A percentile compares a stretch with the other conserved stretches of the same genome.
These are phyloP conservation scores for Lepiota subincarnata DNA, from an alignment of 768 basidiomycete genomes.

Conservation along the genomic window DNA sequence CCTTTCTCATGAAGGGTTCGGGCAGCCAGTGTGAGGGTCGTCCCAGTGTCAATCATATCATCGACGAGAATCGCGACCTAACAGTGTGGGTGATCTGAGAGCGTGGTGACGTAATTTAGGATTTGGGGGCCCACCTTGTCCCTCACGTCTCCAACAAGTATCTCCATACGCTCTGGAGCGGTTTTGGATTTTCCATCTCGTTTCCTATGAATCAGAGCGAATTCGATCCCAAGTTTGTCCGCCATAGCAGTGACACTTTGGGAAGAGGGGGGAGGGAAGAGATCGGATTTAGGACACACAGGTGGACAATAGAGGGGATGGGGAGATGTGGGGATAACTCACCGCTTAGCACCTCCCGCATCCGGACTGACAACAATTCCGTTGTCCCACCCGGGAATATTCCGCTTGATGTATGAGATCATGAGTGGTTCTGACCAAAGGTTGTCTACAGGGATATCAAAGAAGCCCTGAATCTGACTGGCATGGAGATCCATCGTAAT, in stretches of 20 bases:
- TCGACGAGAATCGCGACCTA: constrained; percentile 94
- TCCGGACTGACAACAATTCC: constrained; percentile 94
- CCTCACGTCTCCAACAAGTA: constrained; percentile 90
- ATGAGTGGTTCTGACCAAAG: constrained; percentile 95
- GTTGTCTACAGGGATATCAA: constrained; percentile 98
- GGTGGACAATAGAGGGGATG: constrained; percentile 11
- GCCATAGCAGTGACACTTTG: constrained; percentile 88
- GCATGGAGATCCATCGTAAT: constrained; percentile 99
- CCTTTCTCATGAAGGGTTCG: constrained; percentile 87
- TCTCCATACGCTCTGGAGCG: constrained; percentile 81
- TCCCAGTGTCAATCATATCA: constrained; percentile 97
- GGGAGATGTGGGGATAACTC: constrained; percentile 23
- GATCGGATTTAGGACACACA: background rate
- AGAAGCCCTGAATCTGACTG: constrained; percentile 98
- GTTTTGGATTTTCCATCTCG: constrained; percentile 63
- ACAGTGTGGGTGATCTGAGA: background rate
- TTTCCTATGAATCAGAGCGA: constrained; percentile 92
- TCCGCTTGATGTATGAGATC: constrained; percentile 86
- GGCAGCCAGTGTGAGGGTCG: constrained; percentile 81
- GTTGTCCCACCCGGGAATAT: constrained; percentile 82
- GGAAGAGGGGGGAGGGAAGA: constrained; percentile 1
- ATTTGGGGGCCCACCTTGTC: constrained; percentile 57
- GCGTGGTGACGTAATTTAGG: constrained; percentile 6
- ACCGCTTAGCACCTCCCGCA: constrained; percentile 99
- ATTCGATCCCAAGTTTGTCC: constrained; percentile 92